These are phyloP conservation scores for Boletales sp. DNA, from an alignment of 768 basidiomycete species.

Conservation along the genomic window DNA sequence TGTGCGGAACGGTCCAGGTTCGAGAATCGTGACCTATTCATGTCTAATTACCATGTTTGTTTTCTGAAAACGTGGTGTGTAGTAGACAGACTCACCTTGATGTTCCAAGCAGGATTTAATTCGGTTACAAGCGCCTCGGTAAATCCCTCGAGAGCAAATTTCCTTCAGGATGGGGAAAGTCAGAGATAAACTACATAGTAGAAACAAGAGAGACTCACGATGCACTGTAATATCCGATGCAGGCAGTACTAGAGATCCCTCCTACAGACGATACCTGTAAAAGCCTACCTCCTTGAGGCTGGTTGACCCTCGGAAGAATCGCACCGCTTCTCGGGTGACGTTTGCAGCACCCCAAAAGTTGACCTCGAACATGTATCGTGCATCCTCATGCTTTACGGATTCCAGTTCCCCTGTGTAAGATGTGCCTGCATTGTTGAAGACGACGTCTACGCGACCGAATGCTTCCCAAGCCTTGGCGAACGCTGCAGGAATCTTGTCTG, in stretches of 20 bases:
- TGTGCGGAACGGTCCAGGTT: no score
- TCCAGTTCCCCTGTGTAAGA: slow-evolving; percentile 33
- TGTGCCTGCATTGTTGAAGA: slow-evolving; percentile 34
- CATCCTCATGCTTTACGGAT: slow-evolving; percentile 25
- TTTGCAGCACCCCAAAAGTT: slow-evolving; percentile 34
- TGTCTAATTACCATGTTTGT: no score
- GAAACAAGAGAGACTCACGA: slow-evolving; percentile 14
- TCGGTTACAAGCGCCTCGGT: no score
- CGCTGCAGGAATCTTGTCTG: slow-evolving; percentile 20
- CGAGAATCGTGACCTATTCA: no score
- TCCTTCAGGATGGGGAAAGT: no score
- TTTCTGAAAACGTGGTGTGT: no score
- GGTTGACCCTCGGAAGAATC: slow-evolving; percentile 37
- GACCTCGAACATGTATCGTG: slow-evolving; percentile 34
- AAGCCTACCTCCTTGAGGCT: slow-evolving; percentile 35
- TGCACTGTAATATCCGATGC: slow-evolving; percentile 21
- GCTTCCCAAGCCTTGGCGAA: slow-evolving; percentile 21
- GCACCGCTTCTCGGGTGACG: slow-evolving; percentile 28
- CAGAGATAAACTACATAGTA: no score
- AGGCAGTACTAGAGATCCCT: slow-evolving; percentile 1
- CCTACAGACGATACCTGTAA: slow-evolving; percentile 36
- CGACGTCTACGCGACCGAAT: slow-evolving; percentile 37
- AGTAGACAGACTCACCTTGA: no score
- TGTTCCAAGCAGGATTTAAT: no score
- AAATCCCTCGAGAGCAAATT: no score